Evolutionary conservation across 1,284 basidiomycete species (phyloP), one percentile per base, ranked within the genome.

Genomic region (Leccinum fuscescens): DNA sequence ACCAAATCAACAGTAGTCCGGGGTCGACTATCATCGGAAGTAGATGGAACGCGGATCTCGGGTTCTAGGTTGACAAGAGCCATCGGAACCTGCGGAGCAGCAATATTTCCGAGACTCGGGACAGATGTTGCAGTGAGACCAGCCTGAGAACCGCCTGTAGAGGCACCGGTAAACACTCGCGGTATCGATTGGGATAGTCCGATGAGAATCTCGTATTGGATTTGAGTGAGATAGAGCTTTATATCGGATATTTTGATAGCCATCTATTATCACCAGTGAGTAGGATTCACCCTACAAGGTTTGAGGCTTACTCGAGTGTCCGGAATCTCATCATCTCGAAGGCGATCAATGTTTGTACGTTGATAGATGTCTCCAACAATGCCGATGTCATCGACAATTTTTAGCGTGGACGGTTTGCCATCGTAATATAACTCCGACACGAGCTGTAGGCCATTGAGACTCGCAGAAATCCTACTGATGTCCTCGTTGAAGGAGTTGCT

Each of bases 351-450:
- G 31, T 75, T 76, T 55, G 74, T 75, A 6, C 76, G 80, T 73
- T 97, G 93, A 27, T 85, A 77, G 63, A 96, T 77, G 39, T 90
- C 83, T 7, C 92, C 85, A 14, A 79, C 80, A 62, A 98, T 83
- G 62, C 90, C 84, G 57, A 98, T 96, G 68, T 98, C 93, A 67
- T 98, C 93, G 53, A 99, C 90, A 69, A 99, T 92, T 75, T 94
- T 95, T 62, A 97, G 78, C 2, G 76, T 79, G 3, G 82, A 81
- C 15, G 80, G 68, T 55, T 78, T 66, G 51, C 77, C 82, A 3
- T 84, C 78, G 56, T 80, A 72, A 62, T 82, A 78, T 29, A 93
- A 74, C 49, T 82, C 83, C 6, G 94, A 96, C 4, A 88, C 81
- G 22, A 99, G 82, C 64, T 93, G 92, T 56, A 99, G 90, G 37